These are phyloP conservation scores for Phaffomyces thermotolerans DNA, from an alignment of 805 yeast genomes.

Conservation along the genomic window DNA sequence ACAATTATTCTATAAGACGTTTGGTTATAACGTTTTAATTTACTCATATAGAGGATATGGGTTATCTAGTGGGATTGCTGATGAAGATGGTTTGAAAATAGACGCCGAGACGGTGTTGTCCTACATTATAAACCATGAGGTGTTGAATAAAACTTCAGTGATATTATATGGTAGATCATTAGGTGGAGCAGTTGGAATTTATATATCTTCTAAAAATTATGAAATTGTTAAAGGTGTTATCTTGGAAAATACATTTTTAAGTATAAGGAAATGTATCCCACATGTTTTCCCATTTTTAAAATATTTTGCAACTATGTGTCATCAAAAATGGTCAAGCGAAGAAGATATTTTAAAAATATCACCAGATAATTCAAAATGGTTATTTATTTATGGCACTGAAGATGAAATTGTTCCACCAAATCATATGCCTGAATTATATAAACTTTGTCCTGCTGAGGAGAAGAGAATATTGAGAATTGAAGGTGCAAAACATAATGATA, in stretches of 20 bases:
- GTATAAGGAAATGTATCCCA: slow-evolving; percentile 63
- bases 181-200: slow-evolving; percentile 92
- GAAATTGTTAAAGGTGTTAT: slow-evolving; percentile 53
- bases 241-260: slow-evolving; percentile 80
- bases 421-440: slow-evolving; percentile 63
- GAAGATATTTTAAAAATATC: slow-evolving; percentile 44
- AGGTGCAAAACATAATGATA: slow-evolving; percentile 75
- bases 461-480: slow-evolving; percentile 52
- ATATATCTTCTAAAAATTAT: slow-evolving; percentile 59
- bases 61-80: slow-evolving; percentile 63
- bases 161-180: slow-evolving; percentile 81
- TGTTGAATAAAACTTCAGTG: slow-evolving; percentile 44
- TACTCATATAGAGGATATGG: slow-evolving; percentile 94
- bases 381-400: slow-evolving; percentile 62
- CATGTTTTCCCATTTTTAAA: slow-evolving; percentile 65
- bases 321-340: slow-evolving; percentile 81
- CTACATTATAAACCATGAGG: slow-evolving; percentile 47
- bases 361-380: slow-evolving; percentile 45
- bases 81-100: slow-evolving; percentile 69
- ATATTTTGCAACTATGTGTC: slow-evolving; percentile 53
- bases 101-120: slow-evolving; percentile 74
- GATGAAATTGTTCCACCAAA: slow-evolving; percentile 92
- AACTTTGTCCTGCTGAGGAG: slow-evolving; percentile 38
- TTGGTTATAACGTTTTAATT: slow-evolving; percentile 71
- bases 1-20: slow-evolving; percentile 50